Percentiles rank a stretch among this genome's conserved stretches.
Evolutionary conservation across 2,329 filamentous ascomycete species (phyloP).

Genomic region (Diplodia corticola): DNA sequence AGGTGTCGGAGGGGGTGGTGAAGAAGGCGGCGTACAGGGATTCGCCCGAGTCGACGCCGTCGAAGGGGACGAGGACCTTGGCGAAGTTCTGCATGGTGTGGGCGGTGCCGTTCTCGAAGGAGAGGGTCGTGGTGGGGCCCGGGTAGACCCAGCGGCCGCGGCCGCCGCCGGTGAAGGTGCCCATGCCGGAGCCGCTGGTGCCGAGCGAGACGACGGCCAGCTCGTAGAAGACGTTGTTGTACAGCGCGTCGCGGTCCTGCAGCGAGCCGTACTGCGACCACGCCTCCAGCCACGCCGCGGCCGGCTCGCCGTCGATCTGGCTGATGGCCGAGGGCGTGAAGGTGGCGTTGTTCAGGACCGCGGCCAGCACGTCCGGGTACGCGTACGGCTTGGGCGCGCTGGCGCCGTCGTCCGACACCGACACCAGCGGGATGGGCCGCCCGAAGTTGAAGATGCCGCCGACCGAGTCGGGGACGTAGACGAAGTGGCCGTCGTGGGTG

Average conservation of each 20-base stretch:
- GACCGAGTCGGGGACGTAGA: constrained; percentile 56
- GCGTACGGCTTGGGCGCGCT: constrained; percentile 60
- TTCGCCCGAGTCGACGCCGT: constrained; percentile 42
- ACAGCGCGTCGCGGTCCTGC: constrained; percentile 61
- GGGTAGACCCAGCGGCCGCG: constrained; percentile 47
- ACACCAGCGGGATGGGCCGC: constrained; percentile 55
- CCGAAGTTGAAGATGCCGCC: constrained; percentile 52
- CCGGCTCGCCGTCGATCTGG: constrained; percentile 58
- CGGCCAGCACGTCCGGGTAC: constrained; percentile 48
- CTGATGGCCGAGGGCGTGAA: constrained; percentile 53
- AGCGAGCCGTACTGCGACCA: constrained; percentile 49
- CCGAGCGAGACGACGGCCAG: constrained; percentile 46
- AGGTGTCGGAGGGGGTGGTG: constrained; percentile 29
- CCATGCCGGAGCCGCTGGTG: constrained; percentile 42
- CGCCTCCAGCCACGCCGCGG: constrained; percentile 50
- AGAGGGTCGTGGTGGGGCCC: constrained; percentile 45
- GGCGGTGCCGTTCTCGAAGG: constrained; percentile 47
- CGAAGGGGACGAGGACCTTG: constrained; percentile 41
- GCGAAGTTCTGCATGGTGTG: constrained; percentile 47
- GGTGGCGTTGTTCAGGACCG: constrained; percentile 46
- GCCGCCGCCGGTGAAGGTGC: constrained; percentile 47
- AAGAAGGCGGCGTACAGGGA: constrained; percentile 44
- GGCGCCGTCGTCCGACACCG: constrained; percentile 61
- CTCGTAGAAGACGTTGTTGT: constrained; percentile 53
- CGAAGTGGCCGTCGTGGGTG: constrained; percentile 67